Evolutionary conservation across 2,329 filamentous ascomycete genomes (phyloP).

Genomic region (Fusarium tricinctum): DNA sequence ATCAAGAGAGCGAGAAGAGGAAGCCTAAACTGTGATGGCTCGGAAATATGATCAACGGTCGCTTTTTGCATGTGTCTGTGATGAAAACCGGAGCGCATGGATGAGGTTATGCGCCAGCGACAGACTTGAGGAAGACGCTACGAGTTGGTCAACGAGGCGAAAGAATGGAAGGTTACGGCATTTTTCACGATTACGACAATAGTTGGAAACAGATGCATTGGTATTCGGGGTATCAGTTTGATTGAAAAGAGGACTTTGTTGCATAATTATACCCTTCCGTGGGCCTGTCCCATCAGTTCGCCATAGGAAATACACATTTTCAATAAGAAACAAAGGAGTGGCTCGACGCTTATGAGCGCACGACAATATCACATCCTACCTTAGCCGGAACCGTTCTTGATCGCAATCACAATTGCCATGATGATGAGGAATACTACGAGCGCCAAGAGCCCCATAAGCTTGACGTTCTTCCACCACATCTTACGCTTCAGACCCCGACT

Average conservation of each 20-base stretch:
- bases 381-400: constrained; percentile 59
- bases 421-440: constrained; percentile 76
- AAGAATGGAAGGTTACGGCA: not conserved
- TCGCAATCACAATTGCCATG: constrained; percentile 67
- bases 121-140: constrained; percentile 1
- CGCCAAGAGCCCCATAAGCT: constrained; percentile 85
- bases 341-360: constrained; percentile 13
- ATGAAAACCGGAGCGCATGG: constrained; percentile 1
- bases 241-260: constrained; percentile 43
- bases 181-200: constrained; percentile 11
- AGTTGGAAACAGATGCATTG: not conserved
- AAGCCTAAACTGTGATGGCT: constrained; percentile 54
- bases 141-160: not conserved
- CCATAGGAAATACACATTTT: constrained; percentile 42
- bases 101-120: not conserved
- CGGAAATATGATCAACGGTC: constrained; percentile 7
- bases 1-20: constrained; percentile 60
- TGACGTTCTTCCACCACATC: constrained; percentile 99
- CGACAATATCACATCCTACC: constrained; percentile 11
- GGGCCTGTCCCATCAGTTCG: constrained; percentile 42
- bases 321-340: constrained; percentile 38
- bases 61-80: not conserved
- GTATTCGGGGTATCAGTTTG: constrained; percentile 30
- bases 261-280: constrained; percentile 47
- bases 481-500: constrained; percentile 87